Evolutionary conservation across 192 early-diverging fungal species (phyloP).

Genomic region (Entomortierella lignicola): DNA sequence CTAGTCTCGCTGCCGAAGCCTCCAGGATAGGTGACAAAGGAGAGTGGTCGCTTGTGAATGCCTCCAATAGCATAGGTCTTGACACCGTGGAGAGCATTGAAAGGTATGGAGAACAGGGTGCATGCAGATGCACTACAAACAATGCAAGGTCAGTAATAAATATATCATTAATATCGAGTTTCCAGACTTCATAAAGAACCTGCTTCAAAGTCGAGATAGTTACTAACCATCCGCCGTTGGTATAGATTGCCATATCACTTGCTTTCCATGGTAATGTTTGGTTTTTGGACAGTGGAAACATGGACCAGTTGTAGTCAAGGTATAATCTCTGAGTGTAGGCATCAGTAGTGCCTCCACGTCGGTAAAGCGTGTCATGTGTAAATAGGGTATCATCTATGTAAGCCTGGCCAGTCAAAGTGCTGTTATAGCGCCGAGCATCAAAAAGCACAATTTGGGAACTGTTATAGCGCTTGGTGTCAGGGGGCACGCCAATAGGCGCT

Average conservation of each 20-base stretch:
- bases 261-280: conserved; percentile 49
- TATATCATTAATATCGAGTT: no score
- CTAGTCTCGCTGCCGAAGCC: conserved; percentile 40
- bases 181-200: no score
- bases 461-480: no score
- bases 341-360: conserved; percentile 21
- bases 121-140: conserved; percentile 34
- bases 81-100: conserved; percentile 47
- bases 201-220: no score
- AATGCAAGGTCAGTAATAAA: no score
- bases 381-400: conserved; percentile 42
- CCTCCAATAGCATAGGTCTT: conserved; percentile 49
- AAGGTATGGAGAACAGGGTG: conserved; percentile 41
- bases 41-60: conserved; percentile 30
- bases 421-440: conserved; percentile 23
- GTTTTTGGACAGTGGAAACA: conserved; percentile 44
- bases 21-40: conserved; percentile 50
- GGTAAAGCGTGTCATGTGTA: conserved; percentile 17
- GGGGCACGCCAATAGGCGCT: no score
- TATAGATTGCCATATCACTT: conserved; percentile 45
- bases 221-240: conserved; percentile 45
- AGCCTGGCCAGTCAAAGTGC: conserved; percentile 3
- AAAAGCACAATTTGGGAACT: conserved; percentile 8
- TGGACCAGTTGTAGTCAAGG: conserved; percentile 32
- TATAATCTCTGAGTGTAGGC: conserved; percentile 32